phyloP scores from a whole-genome alignment of 2,329 filamentous ascomycete species.

The Aspergillus pseudotamarii region DNA sequence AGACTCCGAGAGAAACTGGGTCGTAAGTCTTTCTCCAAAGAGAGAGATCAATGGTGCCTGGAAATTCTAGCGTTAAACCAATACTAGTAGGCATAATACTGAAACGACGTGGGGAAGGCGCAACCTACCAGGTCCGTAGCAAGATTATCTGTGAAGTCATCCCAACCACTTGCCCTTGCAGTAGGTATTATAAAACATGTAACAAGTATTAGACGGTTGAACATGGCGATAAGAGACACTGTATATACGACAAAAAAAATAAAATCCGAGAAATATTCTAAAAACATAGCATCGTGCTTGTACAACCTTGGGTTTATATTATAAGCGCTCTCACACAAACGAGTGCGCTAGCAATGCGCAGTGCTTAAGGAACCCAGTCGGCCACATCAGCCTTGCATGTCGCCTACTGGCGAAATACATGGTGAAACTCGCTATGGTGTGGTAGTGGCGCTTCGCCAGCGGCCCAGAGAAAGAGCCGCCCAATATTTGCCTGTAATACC shows the following conservation, averaged over 20 bases:
- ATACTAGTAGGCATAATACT: neutral
- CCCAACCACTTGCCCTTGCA: constrained; percentile 35
- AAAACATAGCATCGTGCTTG: neutral
- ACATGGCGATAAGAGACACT: neutral
- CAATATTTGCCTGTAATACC: neutral
- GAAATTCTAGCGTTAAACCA: neutral
- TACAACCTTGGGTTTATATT: neutral
- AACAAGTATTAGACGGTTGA: constrained; percentile 14
- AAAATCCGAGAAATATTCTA: neutral
- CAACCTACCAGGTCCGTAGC: constrained; percentile 40
- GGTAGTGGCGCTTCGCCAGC: neutral
- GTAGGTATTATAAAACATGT: constrained; percentile 21
- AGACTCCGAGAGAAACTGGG: constrained; percentile 52
- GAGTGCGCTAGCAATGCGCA: neutral
- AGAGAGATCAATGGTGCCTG: constrained; percentile 42
- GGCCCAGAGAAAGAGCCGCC: neutral
- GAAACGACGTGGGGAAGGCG: neutral
- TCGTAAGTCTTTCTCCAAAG: constrained; percentile 53
- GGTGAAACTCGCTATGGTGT: neutral
- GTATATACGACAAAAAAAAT: neutral
- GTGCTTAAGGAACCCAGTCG: neutral
- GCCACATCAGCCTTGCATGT: constrained; percentile 14
- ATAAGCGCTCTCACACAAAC: neutral
- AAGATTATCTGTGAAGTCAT: constrained; percentile 44
- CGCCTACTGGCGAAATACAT: constrained; percentile 1